Evolutionary conservation across 1,284 basidiomycete species (phyloP).

Genomic region (Sparassis latifolia): DNA sequence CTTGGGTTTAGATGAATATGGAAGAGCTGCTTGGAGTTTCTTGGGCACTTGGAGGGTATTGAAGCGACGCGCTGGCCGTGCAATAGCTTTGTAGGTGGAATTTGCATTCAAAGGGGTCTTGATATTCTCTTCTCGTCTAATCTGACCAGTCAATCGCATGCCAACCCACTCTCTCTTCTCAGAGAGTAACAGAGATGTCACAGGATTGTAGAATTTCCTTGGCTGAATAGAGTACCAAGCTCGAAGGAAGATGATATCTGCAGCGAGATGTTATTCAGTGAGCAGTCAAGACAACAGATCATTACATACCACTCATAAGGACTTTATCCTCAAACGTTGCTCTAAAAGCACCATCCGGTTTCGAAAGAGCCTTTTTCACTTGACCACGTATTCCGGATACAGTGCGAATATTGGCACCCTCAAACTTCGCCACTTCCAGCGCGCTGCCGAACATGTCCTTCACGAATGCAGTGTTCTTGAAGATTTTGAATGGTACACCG

Average conservation of each 20-base stretch:
- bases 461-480: conserved; percentile 98
- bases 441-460: conserved; percentile 95
- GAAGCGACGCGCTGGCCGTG: conserved; percentile 81
- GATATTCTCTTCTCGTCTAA: conserved; percentile 78
- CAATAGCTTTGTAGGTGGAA: conserved; percentile 83
- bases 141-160: conserved; percentile 94
- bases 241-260: conserved; percentile 92
- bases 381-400: conserved; percentile 96
- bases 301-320: conserved; percentile 80
- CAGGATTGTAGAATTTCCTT: conserved; percentile 94
- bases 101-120: conserved; percentile 83
- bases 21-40: conserved; percentile 84
- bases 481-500: conserved; percentile 93
- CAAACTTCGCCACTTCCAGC: conserved; percentile 96
- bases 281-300: not conserved
- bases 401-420: conserved; percentile 92
- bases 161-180: conserved; percentile 81
- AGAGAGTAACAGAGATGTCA: conserved; percentile 83
- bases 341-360: conserved; percentile 92
- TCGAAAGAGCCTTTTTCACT: conserved; percentile 91
- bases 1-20: conserved; percentile 92
- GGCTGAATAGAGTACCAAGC: conserved; percentile 97
- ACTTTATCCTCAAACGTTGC: conserved; percentile 99
- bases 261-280: not conserved
- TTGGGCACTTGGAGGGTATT: conserved; percentile 87